Percentiles rank a stretch among this genome's conserved stretches.
Evolutionary conservation across 2,329 filamentous ascomycete species (phyloP).

Genomic region (Trichoderma arundinaceum): DNA sequence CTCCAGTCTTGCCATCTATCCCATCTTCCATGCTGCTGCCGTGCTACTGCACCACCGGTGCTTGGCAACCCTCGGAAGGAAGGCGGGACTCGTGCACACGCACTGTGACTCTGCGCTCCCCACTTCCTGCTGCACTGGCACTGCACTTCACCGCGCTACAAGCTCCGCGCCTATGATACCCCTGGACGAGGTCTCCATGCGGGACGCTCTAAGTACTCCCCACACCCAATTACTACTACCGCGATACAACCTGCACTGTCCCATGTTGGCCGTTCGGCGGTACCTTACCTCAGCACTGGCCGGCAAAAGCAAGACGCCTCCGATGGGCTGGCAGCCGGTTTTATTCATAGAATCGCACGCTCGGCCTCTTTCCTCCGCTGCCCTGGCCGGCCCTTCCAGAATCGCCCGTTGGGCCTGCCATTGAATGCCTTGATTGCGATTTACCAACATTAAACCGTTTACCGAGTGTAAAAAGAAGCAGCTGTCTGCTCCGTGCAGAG

Average conservation of each 20-base stretch:
- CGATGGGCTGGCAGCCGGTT: background rate
- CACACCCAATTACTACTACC: background rate
- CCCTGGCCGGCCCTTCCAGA: too few relatives aligned
- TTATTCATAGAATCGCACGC: background rate
- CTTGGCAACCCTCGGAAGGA: slow-evolving; percentile 13
- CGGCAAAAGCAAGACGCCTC: slow-evolving; percentile 19
- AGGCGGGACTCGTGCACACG: slow-evolving; percentile 19
- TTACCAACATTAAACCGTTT: too few relatives aligned
- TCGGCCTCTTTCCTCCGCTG: background rate
- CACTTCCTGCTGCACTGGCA: slow-evolving; percentile 8
- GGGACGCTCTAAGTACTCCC: background rate
- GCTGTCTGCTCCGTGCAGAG: too few relatives aligned
- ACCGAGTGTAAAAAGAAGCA: too few relatives aligned
- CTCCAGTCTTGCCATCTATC: background rate
- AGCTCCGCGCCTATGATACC: slow-evolving; percentile 13
- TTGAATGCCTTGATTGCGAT: too few relatives aligned
- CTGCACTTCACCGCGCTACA: slow-evolving; percentile 11
- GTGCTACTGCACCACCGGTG: background rate
- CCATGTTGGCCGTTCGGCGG: background rate
- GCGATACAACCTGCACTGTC: background rate
- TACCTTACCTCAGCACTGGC: slow-evolving; percentile 13
- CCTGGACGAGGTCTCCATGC: slow-evolving; percentile 11
- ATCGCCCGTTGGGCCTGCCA: too few relatives aligned
- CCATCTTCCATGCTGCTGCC: background rate
- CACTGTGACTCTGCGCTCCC: slow-evolving; percentile 19